Evolutionary conservation across 768 basidiomycete species (phyloP).

Genomic region (Amylocystis lapponica): DNA sequence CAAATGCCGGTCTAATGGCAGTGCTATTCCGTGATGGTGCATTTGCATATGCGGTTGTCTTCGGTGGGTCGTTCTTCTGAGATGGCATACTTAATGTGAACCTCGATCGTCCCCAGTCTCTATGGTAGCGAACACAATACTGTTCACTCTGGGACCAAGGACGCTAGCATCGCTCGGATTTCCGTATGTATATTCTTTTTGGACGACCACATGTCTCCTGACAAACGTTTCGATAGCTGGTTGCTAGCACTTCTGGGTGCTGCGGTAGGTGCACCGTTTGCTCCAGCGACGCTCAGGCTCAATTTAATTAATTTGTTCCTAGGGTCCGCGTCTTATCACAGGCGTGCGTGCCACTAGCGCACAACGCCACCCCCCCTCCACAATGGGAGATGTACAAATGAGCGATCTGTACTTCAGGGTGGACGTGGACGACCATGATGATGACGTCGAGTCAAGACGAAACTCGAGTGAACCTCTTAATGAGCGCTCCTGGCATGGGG

Average conservation of each 20-base stretch:
- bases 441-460: too few relatives aligned
- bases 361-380: too few relatives aligned
- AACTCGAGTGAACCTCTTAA: too few relatives aligned
- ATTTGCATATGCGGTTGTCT: slow-evolving; percentile 15
- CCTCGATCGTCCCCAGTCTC: slow-evolving; percentile 5
- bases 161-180: slow-evolving; percentile 9
- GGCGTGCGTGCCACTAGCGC: too few relatives aligned
- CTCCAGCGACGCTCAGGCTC: too few relatives aligned
- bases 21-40: slow-evolving; percentile 15
- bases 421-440: too few relatives aligned
- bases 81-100: background rate
- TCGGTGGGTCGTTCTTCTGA: slow-evolving; percentile 8
- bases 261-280: too few relatives aligned
- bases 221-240: slow-evolving; percentile 2
- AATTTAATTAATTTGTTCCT: too few relatives aligned
- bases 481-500: too few relatives aligned
- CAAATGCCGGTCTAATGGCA: slow-evolving; percentile 2
- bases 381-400: too few relatives aligned
- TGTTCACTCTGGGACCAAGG: slow-evolving; percentile 10
- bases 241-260: slow-evolving; percentile 9
- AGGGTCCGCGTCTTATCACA: too few relatives aligned
- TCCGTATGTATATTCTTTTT: slow-evolving; percentile 6
- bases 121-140: slow-evolving; percentile 8
- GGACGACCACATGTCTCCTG: background rate
- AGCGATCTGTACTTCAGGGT: too few relatives aligned